phyloP scores from a whole-genome alignment of 352 stramenopile genomes.

The Pythium aristosporum region DNA sequence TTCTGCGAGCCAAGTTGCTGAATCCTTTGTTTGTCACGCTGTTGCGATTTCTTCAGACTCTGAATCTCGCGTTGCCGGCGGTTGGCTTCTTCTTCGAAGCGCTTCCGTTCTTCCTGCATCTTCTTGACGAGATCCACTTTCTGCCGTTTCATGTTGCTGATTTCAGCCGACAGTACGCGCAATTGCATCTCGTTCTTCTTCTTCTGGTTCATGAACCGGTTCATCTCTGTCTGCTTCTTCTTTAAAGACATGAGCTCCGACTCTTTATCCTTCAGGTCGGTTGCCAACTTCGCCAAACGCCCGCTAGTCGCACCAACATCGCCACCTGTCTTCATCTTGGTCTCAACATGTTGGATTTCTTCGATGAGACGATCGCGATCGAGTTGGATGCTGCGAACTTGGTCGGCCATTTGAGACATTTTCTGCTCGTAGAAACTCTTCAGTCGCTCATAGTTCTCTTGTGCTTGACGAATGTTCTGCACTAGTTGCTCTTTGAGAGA shows the following conservation, averaged over 20 bases:
- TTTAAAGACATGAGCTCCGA: constrained; percentile 62
- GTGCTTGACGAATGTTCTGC: constrained; percentile 69
- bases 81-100: constrained; percentile 82
- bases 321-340: constrained; percentile 57
- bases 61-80: constrained; percentile 76
- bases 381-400: constrained; percentile 56
- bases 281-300: constrained; percentile 62
- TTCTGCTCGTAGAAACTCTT: constrained; percentile 85
- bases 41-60: constrained; percentile 76
- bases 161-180: constrained; percentile 75
- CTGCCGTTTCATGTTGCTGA: constrained; percentile 86
- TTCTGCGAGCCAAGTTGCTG: constrained; percentile 78
- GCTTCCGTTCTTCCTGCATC: constrained; percentile 84
- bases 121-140: constrained; percentile 89
- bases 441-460: constrained; percentile 84
- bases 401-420: constrained; percentile 80
- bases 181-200: constrained; percentile 89
- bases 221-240: constrained; percentile 85
- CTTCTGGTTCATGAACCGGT: constrained; percentile 78
- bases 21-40: constrained; percentile 84
- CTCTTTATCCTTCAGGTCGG: constrained; percentile 80
- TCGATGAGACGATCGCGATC: constrained; percentile 74
- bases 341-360: constrained; percentile 72
- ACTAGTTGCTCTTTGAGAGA: constrained; percentile 86
- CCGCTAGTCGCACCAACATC: constrained; percentile 50